phyloP scores from a whole-genome alignment of 2,329 filamentous ascomycete species.

The Myriosclerotinia duriaeana region DNA sequence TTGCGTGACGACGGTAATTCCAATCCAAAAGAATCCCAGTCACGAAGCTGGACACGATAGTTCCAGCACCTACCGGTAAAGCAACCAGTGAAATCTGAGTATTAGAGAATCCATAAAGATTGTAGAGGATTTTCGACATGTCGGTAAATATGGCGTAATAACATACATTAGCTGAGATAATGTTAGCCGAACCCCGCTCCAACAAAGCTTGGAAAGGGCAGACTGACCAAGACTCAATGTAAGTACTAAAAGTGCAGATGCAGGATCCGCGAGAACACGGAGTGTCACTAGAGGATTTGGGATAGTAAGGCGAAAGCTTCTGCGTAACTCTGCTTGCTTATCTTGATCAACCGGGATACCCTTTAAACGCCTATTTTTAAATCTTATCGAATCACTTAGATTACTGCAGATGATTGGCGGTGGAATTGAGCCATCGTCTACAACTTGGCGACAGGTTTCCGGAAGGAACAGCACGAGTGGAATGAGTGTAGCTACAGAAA shows the following conservation, averaged over 20 bases:
- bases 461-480: conserved; percentile 30
- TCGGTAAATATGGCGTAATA: conserved; percentile 48
- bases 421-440: conserved; percentile 47
- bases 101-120: conserved; percentile 32
- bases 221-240: conserved; percentile 47
- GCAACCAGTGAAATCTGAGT: conserved; percentile 43
- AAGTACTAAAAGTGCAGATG: conserved; percentile 48
- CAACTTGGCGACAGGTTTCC: conserved; percentile 32
- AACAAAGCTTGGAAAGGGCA: no score
- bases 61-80: conserved; percentile 26
- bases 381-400: conserved; percentile 46
- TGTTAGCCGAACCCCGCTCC: no score
- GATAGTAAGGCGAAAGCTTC: conserved; percentile 36
- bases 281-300: conserved; percentile 47
- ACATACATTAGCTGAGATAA: conserved; percentile 47
- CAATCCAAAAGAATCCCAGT: conserved; percentile 52
- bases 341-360: conserved; percentile 27
- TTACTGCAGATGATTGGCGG: conserved; percentile 57
- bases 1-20: conserved; percentile 64
- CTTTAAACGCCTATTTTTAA: conserved; percentile 26
- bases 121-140: conserved; percentile 4
- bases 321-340: conserved; percentile 37
- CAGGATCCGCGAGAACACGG: conserved; percentile 45
- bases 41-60: conserved; percentile 13
- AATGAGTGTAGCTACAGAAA: conserved; percentile 25